phyloP scores from a whole-genome alignment of 139 green algal species.

The Monoraphidium neglectum region DNA sequence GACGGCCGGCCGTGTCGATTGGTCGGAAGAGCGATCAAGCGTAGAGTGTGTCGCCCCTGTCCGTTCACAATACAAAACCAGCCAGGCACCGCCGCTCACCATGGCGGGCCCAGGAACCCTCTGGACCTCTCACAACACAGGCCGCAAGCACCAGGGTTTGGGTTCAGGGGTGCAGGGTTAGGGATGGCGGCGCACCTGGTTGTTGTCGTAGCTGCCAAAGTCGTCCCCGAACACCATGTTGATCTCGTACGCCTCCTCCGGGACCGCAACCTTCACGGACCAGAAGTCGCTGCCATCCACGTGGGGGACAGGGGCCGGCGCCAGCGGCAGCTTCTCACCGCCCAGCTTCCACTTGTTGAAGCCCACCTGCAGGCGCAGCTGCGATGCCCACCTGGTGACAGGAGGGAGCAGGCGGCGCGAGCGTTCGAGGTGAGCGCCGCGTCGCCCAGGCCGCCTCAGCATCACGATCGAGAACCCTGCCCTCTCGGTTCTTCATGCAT shows the following conservation, averaged over 20 bases:
- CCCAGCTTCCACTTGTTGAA: slow-evolving; percentile 56
- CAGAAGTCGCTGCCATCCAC: slow-evolving; percentile 62
- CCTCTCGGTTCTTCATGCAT: no score
- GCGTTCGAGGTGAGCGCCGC: no score
- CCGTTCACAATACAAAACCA: no score
- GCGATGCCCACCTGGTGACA: slow-evolving; percentile 39
- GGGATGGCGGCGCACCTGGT: slow-evolving; percentile 1
- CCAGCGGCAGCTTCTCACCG: background rate
- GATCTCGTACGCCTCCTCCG: slow-evolving; percentile 72
- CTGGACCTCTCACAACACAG: background rate
- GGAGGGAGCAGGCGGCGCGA: background rate
- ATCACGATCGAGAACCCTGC: no score
- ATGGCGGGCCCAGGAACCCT: no score
- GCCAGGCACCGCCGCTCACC: no score
- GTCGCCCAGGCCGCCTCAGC: no score
- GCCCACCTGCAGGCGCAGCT: slow-evolving; percentile 58
- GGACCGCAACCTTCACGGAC: slow-evolving; percentile 34
- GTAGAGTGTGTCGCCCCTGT: no score
- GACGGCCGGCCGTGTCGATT: background rate
- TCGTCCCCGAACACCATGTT: slow-evolving; percentile 82
- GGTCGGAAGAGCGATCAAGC: no score
- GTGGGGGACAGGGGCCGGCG: slow-evolving; percentile 39
- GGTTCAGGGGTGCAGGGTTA: slow-evolving; percentile 6
- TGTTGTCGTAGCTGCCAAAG: slow-evolving; percentile 61
- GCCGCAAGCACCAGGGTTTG: slow-evolving; percentile 1